Base-by-base conservation (phyloP, 192 early-diverging fungal genomes). In the Gryganskiella cystojenkinii region DNA sequence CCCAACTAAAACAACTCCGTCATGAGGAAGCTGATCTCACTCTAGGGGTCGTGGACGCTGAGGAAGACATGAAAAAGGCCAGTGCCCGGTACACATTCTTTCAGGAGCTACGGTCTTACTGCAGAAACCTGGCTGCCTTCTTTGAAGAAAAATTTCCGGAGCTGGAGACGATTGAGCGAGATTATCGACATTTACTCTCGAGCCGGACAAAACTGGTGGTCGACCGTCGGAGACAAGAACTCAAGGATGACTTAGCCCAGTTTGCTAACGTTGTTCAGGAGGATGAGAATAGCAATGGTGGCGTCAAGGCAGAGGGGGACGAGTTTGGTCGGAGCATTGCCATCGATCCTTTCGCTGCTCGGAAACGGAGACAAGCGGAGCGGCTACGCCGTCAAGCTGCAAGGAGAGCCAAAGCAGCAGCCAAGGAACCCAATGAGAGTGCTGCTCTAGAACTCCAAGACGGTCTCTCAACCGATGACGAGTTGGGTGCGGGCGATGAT, bases 131-230 rank as follows among this genome's bases (percentile, higher is more conserved):
- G 46, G 85, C 79, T 2, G 82, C 83, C 22, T 84, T 89, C 47
- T 78, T 87, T 33, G 87, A 89, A 61, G 81, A 74, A 51, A 89
- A 89, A 78, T 83, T 84, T 63, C 84, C 87, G 0, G 79, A 79
- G n/a, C 56, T 89, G 15, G 85, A 85, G 44, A 62, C 85, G 33
- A 64, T 87, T 15, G 87, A 89, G 55, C 55, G 55, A n/a, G 80
- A 85, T n/a, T 82, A 70, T 40, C 58, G 75, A 35, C 55, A 64
- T 10, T 27, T 84, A 22, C 61, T 89, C 11, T 52, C 59, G 3
- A 63, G 74, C 17, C 60, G 72, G 37, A 66, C 68, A 4, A 68
- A 80, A 45, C 37, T 67, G 22, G 81, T 83, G 0, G 31, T 67
- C 13, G 49, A 81, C 17, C 67, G 84, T 19, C 75, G 81, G 43